Evolutionary conservation across 2,329 filamentous ascomycete genomes (phyloP), one percentile per base, ranked within the genome.

Genomic region (Cercospora sojina): DNA sequence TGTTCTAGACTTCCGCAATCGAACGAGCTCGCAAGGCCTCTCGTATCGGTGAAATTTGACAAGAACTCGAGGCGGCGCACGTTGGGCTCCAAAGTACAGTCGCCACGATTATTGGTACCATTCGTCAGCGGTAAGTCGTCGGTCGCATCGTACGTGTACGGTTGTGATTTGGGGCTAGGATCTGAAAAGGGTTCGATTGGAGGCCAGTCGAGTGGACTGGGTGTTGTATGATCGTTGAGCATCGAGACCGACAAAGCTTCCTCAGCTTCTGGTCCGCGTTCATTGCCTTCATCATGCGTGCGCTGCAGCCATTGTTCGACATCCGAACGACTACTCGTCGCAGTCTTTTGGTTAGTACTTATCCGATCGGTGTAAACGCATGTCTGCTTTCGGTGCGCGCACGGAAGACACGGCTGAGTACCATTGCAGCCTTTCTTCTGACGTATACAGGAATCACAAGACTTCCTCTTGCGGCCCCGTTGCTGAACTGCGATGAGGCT

Each of bases 351-450:
- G 2, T 16, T 57, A 16, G 3, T 6, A 35, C 53, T 32, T 35
- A 29, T 27, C 5, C 27, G 27, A 29, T 61, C 58, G 20, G 23
- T 61, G 41, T 41, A 61, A n/a, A 61, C n/a, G 27, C 58, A 61
- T 61, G 41, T 27, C 18, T 61, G 58, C 58, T 49, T 61, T n/a
- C 58, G 35, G 29, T 61, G 58, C 27, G 23, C 9, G 10, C 58
- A 61, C 18, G 58, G 58, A 20, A 61, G 41, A 61, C 58, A 61
- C 5, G 58, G 58, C 27, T 61, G 58, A 18, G 58, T 61, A 41
- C 58, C 58, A 61, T 61, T 61, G n/a, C 58, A 61, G 18, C 32
- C 58, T n/a, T 61, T 61, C n/a, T 61, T 61, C 23, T 61, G 58
- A 23, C 58, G 58, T 25, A 49, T 41, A 61, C 58, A 61, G 25